phyloP scores from a whole-genome alignment of 75 land plant species.

The Sequoiadendron giganteum region DNA sequence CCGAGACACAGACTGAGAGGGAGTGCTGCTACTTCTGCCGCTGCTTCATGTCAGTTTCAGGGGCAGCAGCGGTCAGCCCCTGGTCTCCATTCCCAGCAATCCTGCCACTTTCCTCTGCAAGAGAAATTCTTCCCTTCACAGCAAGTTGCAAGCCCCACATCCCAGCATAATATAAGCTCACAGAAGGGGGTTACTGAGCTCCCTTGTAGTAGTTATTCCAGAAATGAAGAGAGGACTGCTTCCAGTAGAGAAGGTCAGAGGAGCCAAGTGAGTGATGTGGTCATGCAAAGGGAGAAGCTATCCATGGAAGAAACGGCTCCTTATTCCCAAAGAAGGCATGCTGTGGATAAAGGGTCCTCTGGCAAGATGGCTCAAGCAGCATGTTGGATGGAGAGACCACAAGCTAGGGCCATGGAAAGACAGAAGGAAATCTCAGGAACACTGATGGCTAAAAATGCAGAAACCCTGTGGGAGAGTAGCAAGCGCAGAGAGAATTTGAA shows the following conservation, averaged over 20 bases:
- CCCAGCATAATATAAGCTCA: conserved; percentile 10
- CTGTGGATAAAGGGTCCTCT: conserved; percentile 7
- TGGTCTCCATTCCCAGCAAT: conserved; percentile 10
- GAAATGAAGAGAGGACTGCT: conserved; percentile 3
- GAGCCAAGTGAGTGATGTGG: neutral
- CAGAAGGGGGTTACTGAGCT: conserved; percentile 6
- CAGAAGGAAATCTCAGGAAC: conserved; percentile 1
- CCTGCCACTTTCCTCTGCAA: conserved; percentile 9
- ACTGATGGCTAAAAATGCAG: conserved; percentile 25
- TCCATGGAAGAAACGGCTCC: conserved; percentile 9
- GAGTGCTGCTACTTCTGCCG: neutral
- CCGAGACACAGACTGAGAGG: conserved; percentile 14
- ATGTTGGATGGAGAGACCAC: conserved; percentile 14
- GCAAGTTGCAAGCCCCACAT: conserved; percentile 14
- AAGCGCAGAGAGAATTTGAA: conserved; percentile 40
- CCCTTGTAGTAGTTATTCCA: neutral
- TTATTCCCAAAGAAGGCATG: neutral
- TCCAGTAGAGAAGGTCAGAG: conserved; percentile 12
- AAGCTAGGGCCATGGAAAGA: conserved; percentile 6
- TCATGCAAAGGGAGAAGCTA: conserved; percentile 1
- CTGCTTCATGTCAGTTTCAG: conserved; percentile 8
- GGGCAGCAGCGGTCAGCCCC: conserved; percentile 7
- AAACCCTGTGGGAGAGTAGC: conserved; percentile 32
- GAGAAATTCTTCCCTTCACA: conserved; percentile 11
- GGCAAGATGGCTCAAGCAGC: conserved; percentile 18